Percentiles rank a stretch among this genome's conserved stretches.
These are phyloP conservation scores for Phialocephala subalpina DNA, from an alignment of 2,329 filamentous ascomycete species.

Conservation along the genomic window DNA sequence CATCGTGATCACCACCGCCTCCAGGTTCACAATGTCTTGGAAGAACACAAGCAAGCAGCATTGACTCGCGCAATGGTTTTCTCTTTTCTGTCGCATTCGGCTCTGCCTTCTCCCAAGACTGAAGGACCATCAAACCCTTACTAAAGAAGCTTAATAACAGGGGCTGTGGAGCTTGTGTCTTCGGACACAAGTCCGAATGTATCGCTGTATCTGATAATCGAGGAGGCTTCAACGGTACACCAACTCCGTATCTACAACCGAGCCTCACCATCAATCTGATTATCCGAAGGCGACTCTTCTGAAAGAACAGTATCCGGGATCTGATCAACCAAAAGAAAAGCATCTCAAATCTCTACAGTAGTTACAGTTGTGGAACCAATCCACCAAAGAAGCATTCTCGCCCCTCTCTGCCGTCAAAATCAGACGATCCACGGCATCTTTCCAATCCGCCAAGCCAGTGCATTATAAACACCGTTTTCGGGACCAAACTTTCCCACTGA, in stretches of 20 bases:
- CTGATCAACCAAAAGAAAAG: no score
- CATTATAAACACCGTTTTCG: neutral
- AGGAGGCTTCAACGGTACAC: neutral
- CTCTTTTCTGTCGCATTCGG: neutral
- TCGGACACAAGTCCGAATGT: neutral
- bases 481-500: neutral
- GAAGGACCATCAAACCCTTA: constrained; percentile 5
- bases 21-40: neutral
- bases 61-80: neutral
- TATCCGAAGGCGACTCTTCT: no score
- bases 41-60: neutral
- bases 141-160: constrained; percentile 4
- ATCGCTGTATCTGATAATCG: neutral
- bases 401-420: neutral
- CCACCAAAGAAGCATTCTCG: neutral
- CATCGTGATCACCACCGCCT: neutral
- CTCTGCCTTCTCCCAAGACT: neutral
- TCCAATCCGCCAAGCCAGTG: neutral
- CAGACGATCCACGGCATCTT: constrained; percentile 7
- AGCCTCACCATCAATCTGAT: no score
- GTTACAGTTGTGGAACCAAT: neutral
- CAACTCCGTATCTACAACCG: neutral
- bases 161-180: neutral
- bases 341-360: no score
- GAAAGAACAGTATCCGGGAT: no score